A percentile compares a stretch with the other conserved stretches of the same genome.
These are phyloP conservation scores for Ochromonas danica DNA, from an alignment of 108 stramenopile species.

Conservation along the genomic window DNA sequence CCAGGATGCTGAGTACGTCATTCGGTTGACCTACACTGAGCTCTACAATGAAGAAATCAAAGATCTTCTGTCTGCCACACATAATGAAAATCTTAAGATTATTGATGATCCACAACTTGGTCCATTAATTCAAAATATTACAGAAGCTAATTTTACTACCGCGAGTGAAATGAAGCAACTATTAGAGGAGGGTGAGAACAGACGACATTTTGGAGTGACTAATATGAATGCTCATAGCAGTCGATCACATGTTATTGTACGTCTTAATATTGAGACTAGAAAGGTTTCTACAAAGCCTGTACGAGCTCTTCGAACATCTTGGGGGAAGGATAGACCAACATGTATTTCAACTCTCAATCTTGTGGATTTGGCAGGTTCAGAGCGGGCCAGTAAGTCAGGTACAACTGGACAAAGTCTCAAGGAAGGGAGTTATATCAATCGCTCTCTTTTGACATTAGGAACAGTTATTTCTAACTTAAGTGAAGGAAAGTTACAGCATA, in stretches of 20 bases:
- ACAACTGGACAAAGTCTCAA: constrained; percentile 34
- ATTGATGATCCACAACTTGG: constrained; percentile 33
- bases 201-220: constrained; percentile 33
- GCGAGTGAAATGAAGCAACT: not conserved
- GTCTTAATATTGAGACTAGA: constrained; percentile 43
- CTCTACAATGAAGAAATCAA: constrained; percentile 37
- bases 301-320: not conserved
- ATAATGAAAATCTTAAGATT: not conserved
- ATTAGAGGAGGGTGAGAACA: constrained; percentile 29
- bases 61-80: not conserved
- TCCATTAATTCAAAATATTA: constrained; percentile 34
- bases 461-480: constrained; percentile 30
- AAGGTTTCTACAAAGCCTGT: not conserved
- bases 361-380: constrained; percentile 55
- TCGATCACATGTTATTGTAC: constrained; percentile 58
- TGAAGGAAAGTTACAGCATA: constrained; percentile 33
- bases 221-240: constrained; percentile 59
- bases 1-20: constrained; percentile 27
- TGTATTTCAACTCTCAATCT: constrained; percentile 42
- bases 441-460: constrained; percentile 21
- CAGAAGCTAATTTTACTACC: constrained; percentile 18
- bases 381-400: constrained; percentile 42
- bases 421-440: constrained; percentile 37
- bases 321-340: constrained; percentile 35
- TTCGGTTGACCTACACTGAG: constrained; percentile 12